These are phyloP conservation scores for Arctium lappa DNA, from an alignment of 129 eudicot species.

Conservation along the genomic window DNA sequence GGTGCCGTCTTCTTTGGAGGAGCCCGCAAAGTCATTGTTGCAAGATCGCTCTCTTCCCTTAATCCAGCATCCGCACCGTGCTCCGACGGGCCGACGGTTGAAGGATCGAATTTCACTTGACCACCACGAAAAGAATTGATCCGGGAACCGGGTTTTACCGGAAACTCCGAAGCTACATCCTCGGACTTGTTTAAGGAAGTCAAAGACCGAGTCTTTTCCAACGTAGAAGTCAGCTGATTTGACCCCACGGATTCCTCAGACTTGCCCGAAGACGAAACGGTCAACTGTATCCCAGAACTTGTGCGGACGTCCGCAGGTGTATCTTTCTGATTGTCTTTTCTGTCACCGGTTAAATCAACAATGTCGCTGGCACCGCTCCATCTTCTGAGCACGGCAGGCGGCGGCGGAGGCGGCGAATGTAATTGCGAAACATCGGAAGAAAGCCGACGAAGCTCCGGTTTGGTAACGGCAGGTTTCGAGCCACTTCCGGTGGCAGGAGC, in stretches of 20 bases:
- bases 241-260: slow-evolving; percentile 26
- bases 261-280: slow-evolving; percentile 31
- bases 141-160: slow-evolving; percentile 18
- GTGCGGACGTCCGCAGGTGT: neutral
- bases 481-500: slow-evolving; percentile 40
- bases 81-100: slow-evolving; percentile 16
- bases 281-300: slow-evolving; percentile 15
- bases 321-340: slow-evolving; percentile 36
- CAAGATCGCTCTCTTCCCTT: slow-evolving; percentile 12
- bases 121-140: slow-evolving; percentile 19
- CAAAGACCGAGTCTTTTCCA: slow-evolving; percentile 36
- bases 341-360: slow-evolving; percentile 60
- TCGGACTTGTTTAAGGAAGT: slow-evolving; percentile 32
- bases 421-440: slow-evolving; percentile 61
- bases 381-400: slow-evolving; percentile 64
- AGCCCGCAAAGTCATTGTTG: slow-evolving; percentile 25
- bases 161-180: slow-evolving; percentile 21
- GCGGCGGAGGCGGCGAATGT: slow-evolving; percentile 20
- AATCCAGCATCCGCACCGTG: slow-evolving; percentile 18
- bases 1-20: slow-evolving; percentile 26
- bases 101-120: slow-evolving; percentile 7
- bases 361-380: slow-evolving; percentile 84
- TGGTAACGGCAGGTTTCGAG: slow-evolving; percentile 45
- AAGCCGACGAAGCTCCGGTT: slow-evolving; percentile 57
- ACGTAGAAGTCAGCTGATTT: slow-evolving; percentile 23